Base-by-base conservation (phyloP, 148 eudicot species). In the Camellia granthamiana region DNA sequence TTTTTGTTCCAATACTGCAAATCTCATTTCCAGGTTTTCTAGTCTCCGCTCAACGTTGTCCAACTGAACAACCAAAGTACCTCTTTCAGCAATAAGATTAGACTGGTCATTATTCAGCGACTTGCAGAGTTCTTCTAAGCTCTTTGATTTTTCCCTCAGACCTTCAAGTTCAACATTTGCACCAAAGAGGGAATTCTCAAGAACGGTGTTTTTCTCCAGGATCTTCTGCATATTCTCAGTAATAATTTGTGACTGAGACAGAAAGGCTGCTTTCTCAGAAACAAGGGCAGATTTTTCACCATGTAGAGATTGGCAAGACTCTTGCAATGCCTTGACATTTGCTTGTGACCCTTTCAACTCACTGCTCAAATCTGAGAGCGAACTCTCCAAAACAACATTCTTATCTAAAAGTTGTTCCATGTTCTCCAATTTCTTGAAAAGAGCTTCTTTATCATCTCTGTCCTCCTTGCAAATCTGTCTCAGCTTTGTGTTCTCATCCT, bases 91-190 rank as follows among this genome's bases (percentile, higher is more conserved):
- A 46, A 89, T 78, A 82, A 96, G 95, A 86, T 79, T 84, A 9
- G 94, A 88, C 76, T 85, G 89, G 80, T 96, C 97, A 66, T 78
- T 84, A 64, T 85, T 88, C 63, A 94, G 91, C 74, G 88, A 81
- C 84, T 91, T 86, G 79, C 94, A 92, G 60, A 94, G 79, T 38
- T 91, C 97, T 83, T 92, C 98, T 63, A 96, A 79, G 74, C 95
- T 86, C 85, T 88, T 93, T 12, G 99, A 89, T 84, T 90, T 96
- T 69, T 73, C 95, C 82, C 97, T 90, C 83, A 96, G 81, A 80
- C 92, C 93, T 85, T 90, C 95, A 80, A 96, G 85, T 69, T 96
- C 97, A 72, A 87, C 83, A 74, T 84, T 96, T 69, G 94, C 95
- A 72, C 83, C 85, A 12, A 84, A 88, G 41, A 96, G 88, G 52